Conservation (phyloP, 768 basidiomycete genomes). For the Rhizopogon salebrosus region DNA sequence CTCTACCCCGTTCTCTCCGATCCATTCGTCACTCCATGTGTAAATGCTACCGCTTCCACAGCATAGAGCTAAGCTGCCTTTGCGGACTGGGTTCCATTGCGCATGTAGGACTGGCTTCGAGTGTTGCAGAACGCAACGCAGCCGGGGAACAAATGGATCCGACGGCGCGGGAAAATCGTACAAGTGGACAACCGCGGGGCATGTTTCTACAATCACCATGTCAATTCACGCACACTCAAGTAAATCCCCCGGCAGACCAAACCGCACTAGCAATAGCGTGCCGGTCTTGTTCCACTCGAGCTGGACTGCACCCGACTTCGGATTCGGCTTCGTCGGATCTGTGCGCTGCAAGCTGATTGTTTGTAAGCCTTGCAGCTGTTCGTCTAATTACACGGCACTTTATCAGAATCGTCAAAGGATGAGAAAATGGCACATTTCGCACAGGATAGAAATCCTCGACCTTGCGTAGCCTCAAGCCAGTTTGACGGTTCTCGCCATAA, state of each 20-base stretch:
- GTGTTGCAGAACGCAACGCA: slow-evolving; percentile 68
- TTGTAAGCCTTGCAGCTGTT: slow-evolving; percentile 54
- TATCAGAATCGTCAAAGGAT: neutral
- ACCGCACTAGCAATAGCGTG: slow-evolving; percentile 65
- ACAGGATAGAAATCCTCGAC: slow-evolving; percentile 88
- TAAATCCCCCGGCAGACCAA: slow-evolving; percentile 38
- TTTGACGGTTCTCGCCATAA: slow-evolving; percentile 83
- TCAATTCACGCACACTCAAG: slow-evolving; percentile 1
- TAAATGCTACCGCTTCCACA: slow-evolving; percentile 66
- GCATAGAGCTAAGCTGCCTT: slow-evolving; percentile 62
- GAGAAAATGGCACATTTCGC: slow-evolving; percentile 12
- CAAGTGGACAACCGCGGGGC: slow-evolving; percentile 60
- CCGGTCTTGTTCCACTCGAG: slow-evolving; percentile 82
- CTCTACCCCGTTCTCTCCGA: slow-evolving; percentile 51
- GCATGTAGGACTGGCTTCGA: slow-evolving; percentile 57
- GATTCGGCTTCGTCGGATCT: slow-evolving; percentile 58
- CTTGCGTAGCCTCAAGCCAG: slow-evolving; percentile 82
- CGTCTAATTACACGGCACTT: slow-evolving; percentile 39
- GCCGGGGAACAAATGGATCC: slow-evolving; percentile 50
- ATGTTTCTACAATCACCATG: slow-evolving; percentile 41
- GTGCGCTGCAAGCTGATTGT: slow-evolving; percentile 43
- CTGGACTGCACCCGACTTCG: slow-evolving; percentile 64
- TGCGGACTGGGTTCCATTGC: slow-evolving; percentile 82
- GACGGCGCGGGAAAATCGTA: slow-evolving; percentile 65
- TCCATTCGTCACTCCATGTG: slow-evolving; percentile 83